Conservation (phyloP, 2,329 filamentous ascomycete species). For the Cadophora sp. region DNA sequence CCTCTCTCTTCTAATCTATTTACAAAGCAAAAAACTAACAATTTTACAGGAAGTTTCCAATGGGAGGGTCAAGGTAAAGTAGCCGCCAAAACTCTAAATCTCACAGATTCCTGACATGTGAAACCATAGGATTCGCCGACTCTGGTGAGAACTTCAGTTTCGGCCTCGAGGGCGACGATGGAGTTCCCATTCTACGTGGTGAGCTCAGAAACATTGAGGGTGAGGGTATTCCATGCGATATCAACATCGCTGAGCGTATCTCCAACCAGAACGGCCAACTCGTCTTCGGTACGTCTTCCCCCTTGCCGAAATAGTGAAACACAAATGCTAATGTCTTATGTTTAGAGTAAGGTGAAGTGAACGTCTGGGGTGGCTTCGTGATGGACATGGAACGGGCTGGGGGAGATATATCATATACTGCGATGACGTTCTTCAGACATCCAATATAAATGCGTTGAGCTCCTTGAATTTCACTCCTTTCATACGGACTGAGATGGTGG, state of each 20-base stretch:
- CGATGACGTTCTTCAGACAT: background rate
- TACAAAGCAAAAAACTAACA: background rate
- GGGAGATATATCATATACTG: background rate
- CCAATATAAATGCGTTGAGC: conserved; percentile 1
- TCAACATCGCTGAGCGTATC: conserved; percentile 53
- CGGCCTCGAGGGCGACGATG: conserved; percentile 49
- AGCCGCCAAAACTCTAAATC: background rate
- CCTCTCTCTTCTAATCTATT: background rate
- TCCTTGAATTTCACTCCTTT: background rate
- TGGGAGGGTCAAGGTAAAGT: conserved; percentile 46
- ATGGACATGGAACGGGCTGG: background rate
- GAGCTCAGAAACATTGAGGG: conserved; percentile 46
- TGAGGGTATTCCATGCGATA: conserved; percentile 45
- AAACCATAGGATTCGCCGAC: conserved; percentile 45
- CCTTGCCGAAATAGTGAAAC: too few relatives aligned
- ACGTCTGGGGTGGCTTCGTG: too few relatives aligned
- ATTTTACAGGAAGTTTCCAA: conserved; percentile 32
- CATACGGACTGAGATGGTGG: too few relatives aligned
- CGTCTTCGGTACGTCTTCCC: conserved; percentile 44
- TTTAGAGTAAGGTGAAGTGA: background rate
- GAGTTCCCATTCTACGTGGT: conserved; percentile 52
- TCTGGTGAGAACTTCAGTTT: conserved; percentile 48
- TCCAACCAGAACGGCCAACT: conserved; percentile 51
- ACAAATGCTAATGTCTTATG: background rate
- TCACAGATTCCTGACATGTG: conserved; percentile 6